A percentile compares a stretch with the other conserved stretches of the same genome.
phyloP scores from a whole-genome alignment of 345 rosid genomes.

The Aethionema arabicum region DNA sequence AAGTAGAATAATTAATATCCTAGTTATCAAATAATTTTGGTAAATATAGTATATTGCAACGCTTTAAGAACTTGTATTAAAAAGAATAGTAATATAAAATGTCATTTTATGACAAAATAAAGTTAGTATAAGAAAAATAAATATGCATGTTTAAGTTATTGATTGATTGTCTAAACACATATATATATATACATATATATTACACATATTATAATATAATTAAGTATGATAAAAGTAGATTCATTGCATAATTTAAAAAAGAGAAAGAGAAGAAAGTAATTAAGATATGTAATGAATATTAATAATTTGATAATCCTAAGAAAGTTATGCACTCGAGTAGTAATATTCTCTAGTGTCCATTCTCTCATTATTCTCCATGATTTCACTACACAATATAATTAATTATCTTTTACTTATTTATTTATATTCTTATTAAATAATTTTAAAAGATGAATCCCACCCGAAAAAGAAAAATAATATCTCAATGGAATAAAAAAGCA shows the following conservation, averaged over 20 bases:
- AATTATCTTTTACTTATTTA: conserved; percentile 5
- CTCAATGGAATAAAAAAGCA: conserved; percentile 12
- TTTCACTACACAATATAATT: conserved; percentile 24
- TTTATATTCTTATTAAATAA: conserved; percentile 15
- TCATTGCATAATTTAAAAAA: conserved; percentile 21
- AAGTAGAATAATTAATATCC: too few species aligned
- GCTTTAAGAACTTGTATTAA: too few species aligned
- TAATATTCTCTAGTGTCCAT: conserved; percentile 40
- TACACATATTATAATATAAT: background rate
- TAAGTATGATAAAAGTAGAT: conserved; percentile 1
- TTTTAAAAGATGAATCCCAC: conserved; percentile 27
- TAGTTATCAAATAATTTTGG: too few species aligned
- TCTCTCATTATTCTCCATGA: conserved; percentile 40
- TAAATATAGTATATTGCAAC: too few species aligned
- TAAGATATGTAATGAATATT: background rate
- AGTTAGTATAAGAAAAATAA: too few species aligned
- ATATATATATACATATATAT: background rate
- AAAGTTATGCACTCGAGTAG: conserved; percentile 37
- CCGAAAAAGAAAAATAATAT: conserved; percentile 18
- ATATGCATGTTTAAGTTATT: too few species aligned
- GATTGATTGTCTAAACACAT: too few species aligned
- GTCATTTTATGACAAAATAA: too few species aligned
- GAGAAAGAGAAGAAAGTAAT: conserved; percentile 4
- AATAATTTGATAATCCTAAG: conserved; percentile 26
- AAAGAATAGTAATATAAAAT: too few species aligned